phyloP scores from a whole-genome alignment of 1,284 basidiomycete species.

The Malassezia arunalokei region DNA sequence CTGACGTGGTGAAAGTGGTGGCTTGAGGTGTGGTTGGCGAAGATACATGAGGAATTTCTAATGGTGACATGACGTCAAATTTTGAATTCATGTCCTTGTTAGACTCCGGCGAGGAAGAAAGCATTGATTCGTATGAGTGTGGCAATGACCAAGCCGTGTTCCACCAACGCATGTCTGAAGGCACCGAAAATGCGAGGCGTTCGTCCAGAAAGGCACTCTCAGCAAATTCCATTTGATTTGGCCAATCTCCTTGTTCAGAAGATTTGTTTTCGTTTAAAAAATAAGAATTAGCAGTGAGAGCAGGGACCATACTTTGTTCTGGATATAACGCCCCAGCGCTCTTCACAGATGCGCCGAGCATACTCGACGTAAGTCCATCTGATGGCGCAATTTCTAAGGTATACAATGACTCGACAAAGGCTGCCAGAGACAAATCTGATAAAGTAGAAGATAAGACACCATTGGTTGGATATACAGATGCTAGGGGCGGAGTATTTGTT shows the following conservation, averaged over 20 bases:
- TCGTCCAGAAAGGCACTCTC: slow-evolving; percentile 25
- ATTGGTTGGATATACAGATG: no score
- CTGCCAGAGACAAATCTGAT: slow-evolving; percentile 33
- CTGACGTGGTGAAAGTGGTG: no score
- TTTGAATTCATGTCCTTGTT: no score
- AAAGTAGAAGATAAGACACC: background rate
- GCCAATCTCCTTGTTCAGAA: background rate
- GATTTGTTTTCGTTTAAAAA: background rate
- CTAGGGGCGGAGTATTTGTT: no score
- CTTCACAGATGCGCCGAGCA: background rate
- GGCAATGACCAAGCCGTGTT: slow-evolving; percentile 23
- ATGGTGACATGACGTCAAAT: no score
- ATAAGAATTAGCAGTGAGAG: background rate
- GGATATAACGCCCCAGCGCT: background rate
- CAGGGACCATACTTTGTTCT: background rate
- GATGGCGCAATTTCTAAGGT: slow-evolving; percentile 37
- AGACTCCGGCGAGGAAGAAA: no score
- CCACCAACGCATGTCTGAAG: slow-evolving; percentile 44
- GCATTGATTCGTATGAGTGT: no score
- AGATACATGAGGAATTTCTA: background rate
- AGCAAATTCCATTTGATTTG: background rate
- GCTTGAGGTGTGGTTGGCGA: no score
- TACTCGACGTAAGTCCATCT: slow-evolving; percentile 19
- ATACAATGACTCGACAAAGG: slow-evolving; percentile 40
- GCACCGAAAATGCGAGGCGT: slow-evolving; percentile 38